phyloP scores from a whole-genome alignment of 257 asterid species.

The Fraxinus anomala region DNA sequence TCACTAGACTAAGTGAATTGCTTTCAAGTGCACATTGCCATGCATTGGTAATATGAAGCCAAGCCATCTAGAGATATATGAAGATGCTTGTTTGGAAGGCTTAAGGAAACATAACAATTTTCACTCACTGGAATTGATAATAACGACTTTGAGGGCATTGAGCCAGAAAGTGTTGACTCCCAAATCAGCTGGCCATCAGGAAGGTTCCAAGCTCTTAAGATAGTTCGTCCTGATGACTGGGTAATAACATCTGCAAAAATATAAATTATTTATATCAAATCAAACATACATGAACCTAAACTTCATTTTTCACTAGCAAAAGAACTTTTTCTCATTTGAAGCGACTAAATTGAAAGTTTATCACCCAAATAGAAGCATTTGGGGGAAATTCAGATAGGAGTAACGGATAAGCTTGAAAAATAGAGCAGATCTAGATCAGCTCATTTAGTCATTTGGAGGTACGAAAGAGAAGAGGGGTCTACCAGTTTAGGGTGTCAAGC shows the following conservation, averaged over 20 bases:
- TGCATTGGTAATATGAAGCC: constrained; percentile 1
- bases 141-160: constrained; percentile 59
- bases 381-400: too few relatives aligned
- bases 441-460: too few relatives aligned
- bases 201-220: constrained; percentile 97
- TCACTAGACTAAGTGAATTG: neutral
- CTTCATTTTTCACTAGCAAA: neutral
- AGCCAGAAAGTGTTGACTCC: constrained; percentile 76
- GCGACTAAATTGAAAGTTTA: neutral
- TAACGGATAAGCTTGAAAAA: too few relatives aligned
- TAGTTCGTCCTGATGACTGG: constrained; percentile 79
- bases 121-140: constrained; percentile 76
- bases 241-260: constrained; percentile 75
- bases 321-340: neutral
- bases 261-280: constrained; percentile 14
- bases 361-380: neutral
- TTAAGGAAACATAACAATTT: constrained; percentile 11
- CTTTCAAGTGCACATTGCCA: constrained; percentile 15
- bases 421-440: too few relatives aligned
- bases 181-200: constrained; percentile 99
- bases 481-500: too few relatives aligned
- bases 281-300: constrained; percentile 15
- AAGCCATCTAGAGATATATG: constrained; percentile 11
- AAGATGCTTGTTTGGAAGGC: neutral
- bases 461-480: too few relatives aligned